phyloP scores from a whole-genome alignment of 257 asterid genomes.

The Verbascum thapsus region DNA sequence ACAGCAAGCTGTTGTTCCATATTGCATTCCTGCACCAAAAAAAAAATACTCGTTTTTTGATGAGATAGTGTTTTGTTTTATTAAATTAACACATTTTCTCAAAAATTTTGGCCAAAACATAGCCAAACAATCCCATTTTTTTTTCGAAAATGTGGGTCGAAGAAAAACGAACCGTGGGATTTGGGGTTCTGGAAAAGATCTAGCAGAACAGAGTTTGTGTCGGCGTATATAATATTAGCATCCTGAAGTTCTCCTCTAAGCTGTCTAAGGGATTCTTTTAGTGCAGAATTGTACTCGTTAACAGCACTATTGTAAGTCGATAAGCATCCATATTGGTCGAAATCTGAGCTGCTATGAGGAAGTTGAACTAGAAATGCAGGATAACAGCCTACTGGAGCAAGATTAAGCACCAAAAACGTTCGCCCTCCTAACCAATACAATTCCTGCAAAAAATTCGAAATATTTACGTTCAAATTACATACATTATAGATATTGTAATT shows the following conservation, averaged over 20 bases:
- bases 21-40: conserved; percentile 53
- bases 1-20: conserved; percentile 69
- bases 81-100: too few species aligned
- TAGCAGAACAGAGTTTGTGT: conserved; percentile 47
- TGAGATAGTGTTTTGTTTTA: too few species aligned
- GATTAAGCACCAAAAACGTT: conserved; percentile 55
- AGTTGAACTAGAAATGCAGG: conserved; percentile 51
- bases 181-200: conserved; percentile 60
- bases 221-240: conserved; percentile 52
- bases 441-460: conserved; percentile 36
- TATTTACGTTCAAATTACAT: too few species aligned
- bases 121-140: too few species aligned
- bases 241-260: conserved; percentile 40
- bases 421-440: conserved; percentile 54
- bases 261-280: conserved; percentile 41
- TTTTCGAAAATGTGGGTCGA: background rate
- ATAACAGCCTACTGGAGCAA: conserved; percentile 78
- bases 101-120: too few species aligned
- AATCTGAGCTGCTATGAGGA: conserved; percentile 48
- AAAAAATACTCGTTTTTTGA: background rate
- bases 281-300: conserved; percentile 47
- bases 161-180: conserved; percentile 42
- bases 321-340: conserved; percentile 61
- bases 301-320: conserved; percentile 59
- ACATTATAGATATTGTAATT: too few species aligned